These are phyloP conservation scores for Saksenaea vasiformis DNA, from an alignment of 371 early-diverging fungal genomes.

Conservation along the genomic window DNA sequence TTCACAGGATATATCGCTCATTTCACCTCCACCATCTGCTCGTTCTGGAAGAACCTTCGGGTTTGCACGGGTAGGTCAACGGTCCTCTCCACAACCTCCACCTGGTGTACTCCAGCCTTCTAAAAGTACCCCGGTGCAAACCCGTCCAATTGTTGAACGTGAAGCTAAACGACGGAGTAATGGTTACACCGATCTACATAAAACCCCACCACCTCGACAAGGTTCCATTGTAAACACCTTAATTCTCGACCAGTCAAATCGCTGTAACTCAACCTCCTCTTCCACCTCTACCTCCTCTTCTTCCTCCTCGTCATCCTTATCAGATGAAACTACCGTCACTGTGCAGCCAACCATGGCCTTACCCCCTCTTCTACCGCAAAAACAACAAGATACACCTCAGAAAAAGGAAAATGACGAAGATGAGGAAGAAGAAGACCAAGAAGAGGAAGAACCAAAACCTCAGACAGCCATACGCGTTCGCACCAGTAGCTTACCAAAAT, in stretches of 20 bases:
- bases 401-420: not conserved
- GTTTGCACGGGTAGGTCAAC: not conserved
- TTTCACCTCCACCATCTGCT: conserved; percentile 5
- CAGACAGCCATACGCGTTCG: conserved; percentile 17
- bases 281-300: not conserved
- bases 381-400: not conserved
- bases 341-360: conserved; percentile 8
- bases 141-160: not conserved
- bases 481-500: conserved; percentile 27
- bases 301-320: not conserved
- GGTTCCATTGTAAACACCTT: not conserved
- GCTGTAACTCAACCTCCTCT: not conserved
- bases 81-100: not conserved
- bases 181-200: conserved; percentile 14
- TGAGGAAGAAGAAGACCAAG: not conserved
- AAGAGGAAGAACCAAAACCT: not conserved
- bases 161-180: conserved; percentile 4
- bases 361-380: not conserved
- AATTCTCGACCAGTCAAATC: not conserved
- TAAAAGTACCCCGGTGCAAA: conserved; percentile 6
- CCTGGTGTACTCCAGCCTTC: conserved; percentile 5
- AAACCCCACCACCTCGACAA: conserved; percentile 5
- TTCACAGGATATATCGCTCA: conserved; percentile 1
- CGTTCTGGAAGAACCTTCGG: not conserved
- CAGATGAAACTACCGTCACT: not conserved